Percentiles rank a stretch among this genome's conserved stretches.
Conservation (phyloP, 169 alveolate species). For the Cryptosporidium parvum region DNA sequence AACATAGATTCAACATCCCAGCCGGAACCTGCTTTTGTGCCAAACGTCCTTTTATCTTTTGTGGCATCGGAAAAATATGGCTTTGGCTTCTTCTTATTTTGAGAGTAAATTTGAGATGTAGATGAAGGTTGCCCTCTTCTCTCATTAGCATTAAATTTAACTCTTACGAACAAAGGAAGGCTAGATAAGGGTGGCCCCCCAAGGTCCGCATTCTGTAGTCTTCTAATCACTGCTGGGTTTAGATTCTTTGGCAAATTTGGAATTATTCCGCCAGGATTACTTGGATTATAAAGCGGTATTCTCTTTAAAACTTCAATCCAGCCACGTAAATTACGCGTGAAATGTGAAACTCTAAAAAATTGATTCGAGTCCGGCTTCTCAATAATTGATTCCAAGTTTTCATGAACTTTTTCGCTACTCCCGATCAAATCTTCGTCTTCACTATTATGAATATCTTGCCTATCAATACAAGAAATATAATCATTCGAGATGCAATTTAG, state of each 20-base stretch:
- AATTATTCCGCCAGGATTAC: conserved; percentile 24
- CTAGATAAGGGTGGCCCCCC: conserved; percentile 77
- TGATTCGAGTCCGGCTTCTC: conserved; percentile 19
- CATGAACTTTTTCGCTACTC: not conserved
- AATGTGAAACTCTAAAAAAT: conserved; percentile 77
- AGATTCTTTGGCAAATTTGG: conserved; percentile 57
- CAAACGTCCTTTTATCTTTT: conserved; percentile 82
- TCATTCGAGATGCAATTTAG: conserved; percentile 15
- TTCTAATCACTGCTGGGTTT: conserved; percentile 75
- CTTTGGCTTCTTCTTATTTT: conserved; percentile 40
- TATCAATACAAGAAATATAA: conserved; percentile 37
- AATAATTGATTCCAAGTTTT: not conserved
- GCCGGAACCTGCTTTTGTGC: conserved; percentile 81
- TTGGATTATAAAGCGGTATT: conserved; percentile 45
- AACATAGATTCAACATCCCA: conserved; percentile 92
- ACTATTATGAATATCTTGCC: not conserved
- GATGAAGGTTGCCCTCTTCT: conserved; percentile 39
- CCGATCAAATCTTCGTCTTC: conserved; percentile 30
- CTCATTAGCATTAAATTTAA: conserved; percentile 42
- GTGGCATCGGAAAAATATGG: conserved; percentile 66
- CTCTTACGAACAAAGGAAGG: conserved; percentile 71
- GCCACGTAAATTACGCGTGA: conserved; percentile 79
- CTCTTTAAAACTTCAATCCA: conserved; percentile 78
- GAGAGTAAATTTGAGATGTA: conserved; percentile 1
- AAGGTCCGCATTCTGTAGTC: conserved; percentile 79